Conservation (phyloP, 306 rosid species). For the Oxytropis ochrocephala region DNA sequence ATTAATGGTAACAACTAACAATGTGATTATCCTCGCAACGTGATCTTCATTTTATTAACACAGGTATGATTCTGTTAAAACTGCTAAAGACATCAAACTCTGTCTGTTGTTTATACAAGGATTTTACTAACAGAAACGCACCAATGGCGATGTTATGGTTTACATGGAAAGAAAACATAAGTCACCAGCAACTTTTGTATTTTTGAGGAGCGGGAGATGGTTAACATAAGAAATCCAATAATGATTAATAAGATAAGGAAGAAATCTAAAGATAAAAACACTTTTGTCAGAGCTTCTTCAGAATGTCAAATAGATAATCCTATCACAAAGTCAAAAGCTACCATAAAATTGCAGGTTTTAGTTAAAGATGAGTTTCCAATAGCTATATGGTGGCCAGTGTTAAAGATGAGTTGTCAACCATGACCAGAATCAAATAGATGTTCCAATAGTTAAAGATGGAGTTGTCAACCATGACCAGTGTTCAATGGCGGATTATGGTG, state of each 20-base stretch:
- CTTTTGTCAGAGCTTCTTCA: not conserved
- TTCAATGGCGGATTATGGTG: too few species aligned
- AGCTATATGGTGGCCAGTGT: not conserved
- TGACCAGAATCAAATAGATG: too few species aligned
- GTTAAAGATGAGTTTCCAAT: not conserved
- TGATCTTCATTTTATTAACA: constrained; percentile 15
- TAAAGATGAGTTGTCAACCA: too few species aligned
- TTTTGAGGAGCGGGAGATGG: not conserved
- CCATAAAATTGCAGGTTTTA: constrained; percentile 1
- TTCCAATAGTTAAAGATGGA: too few species aligned
- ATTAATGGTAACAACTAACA: constrained; percentile 19
- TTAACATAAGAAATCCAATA: not conserved
- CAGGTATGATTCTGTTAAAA: not conserved
- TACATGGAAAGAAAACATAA: not conserved
- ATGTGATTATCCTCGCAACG: not conserved
- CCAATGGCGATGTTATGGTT: not conserved
- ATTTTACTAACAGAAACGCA: not conserved
- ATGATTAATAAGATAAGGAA: not conserved
- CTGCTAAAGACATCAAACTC: not conserved
- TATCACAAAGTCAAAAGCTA: constrained; percentile 8
- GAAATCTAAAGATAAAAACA: constrained; percentile 6
- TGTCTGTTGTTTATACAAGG: not conserved
- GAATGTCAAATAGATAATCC: not conserved
- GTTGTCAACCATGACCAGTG: too few species aligned
- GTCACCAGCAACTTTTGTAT: not conserved